These are phyloP conservation scores for Lepidopterella palustris DNA, from an alignment of 495 filamentous ascomycete genomes.

Conservation along the genomic window DNA sequence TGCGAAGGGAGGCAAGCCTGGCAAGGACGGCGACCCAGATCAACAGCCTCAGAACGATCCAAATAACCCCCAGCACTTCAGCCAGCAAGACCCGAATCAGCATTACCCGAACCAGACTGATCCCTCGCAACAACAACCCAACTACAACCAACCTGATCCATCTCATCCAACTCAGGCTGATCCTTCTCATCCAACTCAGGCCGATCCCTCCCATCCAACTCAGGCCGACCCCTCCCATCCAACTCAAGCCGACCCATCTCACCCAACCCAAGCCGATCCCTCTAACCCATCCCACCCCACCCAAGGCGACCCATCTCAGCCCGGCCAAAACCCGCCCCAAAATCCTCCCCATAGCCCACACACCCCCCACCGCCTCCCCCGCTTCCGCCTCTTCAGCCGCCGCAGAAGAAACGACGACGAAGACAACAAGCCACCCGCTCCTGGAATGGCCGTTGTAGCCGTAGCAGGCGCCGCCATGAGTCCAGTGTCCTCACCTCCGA, in stretches of 20 bases:
- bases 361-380: slow-evolving; percentile 3
- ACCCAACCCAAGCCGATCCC: slow-evolving; percentile 3
- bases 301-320: background rate
- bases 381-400: slow-evolving; percentile 4
- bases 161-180: slow-evolving; percentile 11
- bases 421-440: background rate
- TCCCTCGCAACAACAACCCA: slow-evolving; percentile 6
- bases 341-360: slow-evolving; percentile 4
- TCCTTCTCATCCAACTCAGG: slow-evolving; percentile 12
- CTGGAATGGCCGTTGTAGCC: background rate
- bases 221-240: slow-evolving; percentile 13
- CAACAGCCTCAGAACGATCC: slow-evolving; percentile 5
- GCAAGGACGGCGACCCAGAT: background rate
- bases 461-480: background rate
- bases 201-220: slow-evolving; percentile 12
- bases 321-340: background rate
- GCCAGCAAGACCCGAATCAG: background rate
- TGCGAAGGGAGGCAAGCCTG: background rate
- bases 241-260: slow-evolving; percentile 11
- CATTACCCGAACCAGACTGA: slow-evolving; percentile 8
- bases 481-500: background rate
- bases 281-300: slow-evolving; percentile 3
- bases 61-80: background rate
- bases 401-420: slow-evolving; percentile 12
- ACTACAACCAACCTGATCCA: slow-evolving; percentile 9